These are phyloP conservation scores for Dryas alaskensis DNA, from an alignment of 306 rosid species.

Conservation along the genomic window DNA sequence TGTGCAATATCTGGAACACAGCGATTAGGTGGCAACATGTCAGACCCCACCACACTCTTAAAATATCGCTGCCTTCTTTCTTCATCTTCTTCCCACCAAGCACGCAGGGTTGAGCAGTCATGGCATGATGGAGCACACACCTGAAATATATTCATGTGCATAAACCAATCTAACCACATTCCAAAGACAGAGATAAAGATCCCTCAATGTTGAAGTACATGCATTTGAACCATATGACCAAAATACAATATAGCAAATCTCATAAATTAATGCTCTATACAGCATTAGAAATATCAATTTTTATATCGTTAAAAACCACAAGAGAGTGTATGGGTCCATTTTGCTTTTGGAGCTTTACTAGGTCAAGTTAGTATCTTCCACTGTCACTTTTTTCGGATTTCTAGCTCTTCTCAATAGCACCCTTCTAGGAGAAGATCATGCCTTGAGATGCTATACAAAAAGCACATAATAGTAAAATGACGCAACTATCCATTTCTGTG, in stretches of 20 bases:
- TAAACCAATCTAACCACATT: slow-evolving; percentile 17
- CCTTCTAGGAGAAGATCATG: neutral
- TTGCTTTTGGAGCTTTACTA: neutral
- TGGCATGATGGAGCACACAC: slow-evolving; percentile 98
- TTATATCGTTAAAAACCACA: neutral
- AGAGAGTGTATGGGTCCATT: neutral
- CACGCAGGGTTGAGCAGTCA: slow-evolving; percentile 92
- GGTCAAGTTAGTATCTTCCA: neutral
- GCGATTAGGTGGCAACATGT: slow-evolving; percentile 59
- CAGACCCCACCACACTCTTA: slow-evolving; percentile 60
- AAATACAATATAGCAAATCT: slow-evolving; percentile 7
- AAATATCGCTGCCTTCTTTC: slow-evolving; percentile 75
- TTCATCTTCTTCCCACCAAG: slow-evolving; percentile 99
- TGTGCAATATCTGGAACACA: slow-evolving; percentile 75
- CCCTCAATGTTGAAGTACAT: neutral
- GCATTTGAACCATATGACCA: neutral
- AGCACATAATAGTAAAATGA: neutral
- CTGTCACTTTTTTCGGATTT: too few relatives aligned
- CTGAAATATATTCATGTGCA: slow-evolving; percentile 35
- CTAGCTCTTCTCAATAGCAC: neutral
- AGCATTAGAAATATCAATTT: neutral
- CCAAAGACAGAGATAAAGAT: slow-evolving; percentile 6
- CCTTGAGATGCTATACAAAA: neutral
- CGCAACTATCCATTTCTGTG: neutral
- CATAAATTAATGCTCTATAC: neutral